Conservation (phyloP, 1,139 yeast species). For the Yamadazyma triangularis region DNA sequence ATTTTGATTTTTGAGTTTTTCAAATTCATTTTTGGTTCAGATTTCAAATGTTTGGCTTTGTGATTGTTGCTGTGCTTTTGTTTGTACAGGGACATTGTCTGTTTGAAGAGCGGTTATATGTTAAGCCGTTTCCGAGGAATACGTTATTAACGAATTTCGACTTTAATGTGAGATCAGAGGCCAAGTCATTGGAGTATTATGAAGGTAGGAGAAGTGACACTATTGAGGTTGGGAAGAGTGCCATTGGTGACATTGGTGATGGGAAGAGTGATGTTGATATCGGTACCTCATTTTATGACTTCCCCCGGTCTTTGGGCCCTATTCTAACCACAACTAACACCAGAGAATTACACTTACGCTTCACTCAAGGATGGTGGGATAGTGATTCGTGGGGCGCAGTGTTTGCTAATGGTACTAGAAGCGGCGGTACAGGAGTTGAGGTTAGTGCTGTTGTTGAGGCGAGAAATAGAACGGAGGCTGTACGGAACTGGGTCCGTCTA, state of each 20-base stretch:
- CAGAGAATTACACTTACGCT: conserved; percentile 74
- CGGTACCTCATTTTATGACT: conserved; percentile 56
- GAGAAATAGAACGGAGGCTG: conserved; percentile 48
- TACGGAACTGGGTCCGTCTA: conserved; percentile 62
- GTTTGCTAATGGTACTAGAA: conserved; percentile 63
- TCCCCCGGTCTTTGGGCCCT: conserved; percentile 82
- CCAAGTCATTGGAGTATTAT: conserved; percentile 28
- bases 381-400: conserved; percentile 81
- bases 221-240: conserved; percentile 1
- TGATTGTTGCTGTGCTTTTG: too few relatives aligned
- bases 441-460: conserved; percentile 85
- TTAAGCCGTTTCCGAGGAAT: conserved; percentile 62
- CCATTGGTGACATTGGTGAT: conserved; percentile 1
- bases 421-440: conserved; percentile 97
- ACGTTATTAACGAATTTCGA: conserved; percentile 63
- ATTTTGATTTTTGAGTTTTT: too few relatives aligned
- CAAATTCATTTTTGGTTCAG: too few relatives aligned
- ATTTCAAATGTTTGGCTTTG: too few relatives aligned
- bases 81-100: too few relatives aligned
- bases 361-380: conserved; percentile 97
- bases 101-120: too few relatives aligned
- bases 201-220: too few relatives aligned
- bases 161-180: conserved; percentile 56
- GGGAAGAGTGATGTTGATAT: too few relatives aligned
- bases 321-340: conserved; percentile 64